Percentiles rank a stretch among this genome's conserved stretches.
These are phyloP conservation scores for Alternaria brassicicola DNA, from an alignment of 2,329 filamentous ascomycete genomes.

Conservation along the genomic window DNA sequence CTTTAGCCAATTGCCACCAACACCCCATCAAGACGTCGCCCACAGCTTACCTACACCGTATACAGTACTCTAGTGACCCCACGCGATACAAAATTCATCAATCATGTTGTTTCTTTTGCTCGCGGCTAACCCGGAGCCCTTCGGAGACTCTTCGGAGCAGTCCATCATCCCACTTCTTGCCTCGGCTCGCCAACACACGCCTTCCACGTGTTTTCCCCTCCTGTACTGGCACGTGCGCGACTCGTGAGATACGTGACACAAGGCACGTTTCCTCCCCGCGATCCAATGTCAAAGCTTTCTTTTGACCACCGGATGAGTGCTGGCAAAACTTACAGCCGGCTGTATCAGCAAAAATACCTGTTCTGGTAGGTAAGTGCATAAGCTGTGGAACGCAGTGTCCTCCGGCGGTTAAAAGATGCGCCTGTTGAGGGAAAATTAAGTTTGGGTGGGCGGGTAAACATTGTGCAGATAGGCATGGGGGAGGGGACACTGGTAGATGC, in stretches of 20 bases:
- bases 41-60: background rate
- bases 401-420: constrained; percentile 18
- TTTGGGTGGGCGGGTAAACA: background rate
- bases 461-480: background rate
- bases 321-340: constrained; percentile 5
- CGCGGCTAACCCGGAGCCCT: background rate
- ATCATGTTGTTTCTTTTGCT: background rate
- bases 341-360: constrained; percentile 3
- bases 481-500: background rate
- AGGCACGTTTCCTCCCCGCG: background rate
- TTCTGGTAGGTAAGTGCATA: constrained; percentile 3
- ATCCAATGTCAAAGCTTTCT: background rate
- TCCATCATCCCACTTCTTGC: background rate
- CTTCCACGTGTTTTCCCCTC: background rate
- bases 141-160: background rate
- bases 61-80: background rate
- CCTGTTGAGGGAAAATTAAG: background rate
- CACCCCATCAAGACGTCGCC: background rate
- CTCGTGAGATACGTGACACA: background rate
- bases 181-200: background rate
- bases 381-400: constrained; percentile 10
- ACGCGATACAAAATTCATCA: background rate
- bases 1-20: background rate
- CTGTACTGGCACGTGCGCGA: background rate
- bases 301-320: constrained; percentile 2